Base-by-base conservation (phyloP, 768 basidiomycete genomes). In the Galerina sulciceps region DNA sequence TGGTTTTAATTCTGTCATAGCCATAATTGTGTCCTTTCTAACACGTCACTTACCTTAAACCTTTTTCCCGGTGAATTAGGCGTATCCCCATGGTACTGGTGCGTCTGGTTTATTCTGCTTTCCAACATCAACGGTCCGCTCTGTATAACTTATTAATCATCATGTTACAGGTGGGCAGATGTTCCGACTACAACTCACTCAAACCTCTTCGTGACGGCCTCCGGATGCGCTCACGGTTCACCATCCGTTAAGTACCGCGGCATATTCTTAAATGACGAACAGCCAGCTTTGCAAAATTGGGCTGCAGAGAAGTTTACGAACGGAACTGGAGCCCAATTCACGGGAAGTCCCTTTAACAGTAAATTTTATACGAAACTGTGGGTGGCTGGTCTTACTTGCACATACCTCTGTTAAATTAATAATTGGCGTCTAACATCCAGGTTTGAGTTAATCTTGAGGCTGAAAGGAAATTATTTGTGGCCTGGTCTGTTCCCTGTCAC, bases 201-300 rank as follows among this genome's bases (percentile, higher is more conserved):
- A 10, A 69, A 81, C 36, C 59, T 90, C 22, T 84, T 80, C 61
- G 79, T 85, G 11, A 62, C 77, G 1, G 60, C 75, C 22, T 65
- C 64, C 35, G 81, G 81, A 15, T 82, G 81, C 67, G 72, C 79
- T 6, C 87, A 89, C 71, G 88, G 86, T 41, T 66, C 78, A 14
- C 88, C 89, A 2, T 84, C 83, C 8, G 86, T 91, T 56, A 85
- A 89, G 66, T 90, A 87, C 64, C 82, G 89, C 35, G 89, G 85
- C 13, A 82, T 90, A 42, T 88, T 91, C 76, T 71, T 91, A 60
- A 91, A 91, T 67, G 89, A 91, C 62, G 90, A 91, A 68, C 85
- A 89, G 65, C 90, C 90, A 8, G 84, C 85, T 26, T 68, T 90
- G 50, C 84, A 85, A 61, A 85, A 83, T 63, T 91, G 90, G 90